phyloP scores from a whole-genome alignment of 2,329 filamentous ascomycete species.

The Colletotrichum tamarilloi region DNA sequence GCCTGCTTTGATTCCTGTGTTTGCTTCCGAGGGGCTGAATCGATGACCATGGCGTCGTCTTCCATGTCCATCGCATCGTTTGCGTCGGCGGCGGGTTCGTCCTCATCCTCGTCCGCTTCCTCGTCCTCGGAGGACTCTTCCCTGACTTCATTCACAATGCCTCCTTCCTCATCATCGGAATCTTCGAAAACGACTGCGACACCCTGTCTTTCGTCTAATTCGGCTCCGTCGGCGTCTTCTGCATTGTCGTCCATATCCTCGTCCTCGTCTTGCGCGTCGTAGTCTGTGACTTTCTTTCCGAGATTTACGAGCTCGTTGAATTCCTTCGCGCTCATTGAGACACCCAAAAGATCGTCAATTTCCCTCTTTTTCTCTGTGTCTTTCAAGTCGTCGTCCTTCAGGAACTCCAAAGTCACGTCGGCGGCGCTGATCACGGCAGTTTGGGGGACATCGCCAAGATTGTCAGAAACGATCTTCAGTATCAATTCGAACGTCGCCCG shows the following conservation, averaged over 20 bases:
- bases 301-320: slow-evolving; percentile 98
- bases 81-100: slow-evolving; percentile 64
- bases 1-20: slow-evolving; percentile 62
- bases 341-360: slow-evolving; percentile 92
- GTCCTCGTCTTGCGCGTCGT: slow-evolving; percentile 95
- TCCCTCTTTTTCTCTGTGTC: slow-evolving; percentile 99
- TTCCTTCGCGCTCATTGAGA: slow-evolving; percentile 83
- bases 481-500: slow-evolving; percentile 95
- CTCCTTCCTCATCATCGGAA: slow-evolving; percentile 85
- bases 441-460: slow-evolving; percentile 91
- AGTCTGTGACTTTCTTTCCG: slow-evolving; percentile 99
- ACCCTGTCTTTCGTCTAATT: slow-evolving; percentile 94
- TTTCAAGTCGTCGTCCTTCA: slow-evolving; percentile 96
- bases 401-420: slow-evolving; percentile 87
- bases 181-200: slow-evolving; percentile 98
- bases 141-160: slow-evolving; percentile 84
- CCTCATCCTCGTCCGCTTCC: slow-evolving; percentile 72
- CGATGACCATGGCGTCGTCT: slow-evolving; percentile 85
- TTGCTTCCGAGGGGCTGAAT: slow-evolving; percentile 67
- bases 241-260: slow-evolving; percentile 82
- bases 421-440: slow-evolving; percentile 94
- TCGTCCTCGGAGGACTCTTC: slow-evolving; percentile 89
- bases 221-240: slow-evolving; percentile 73
- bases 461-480: slow-evolving; percentile 87
- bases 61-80: slow-evolving; percentile 48